These are phyloP conservation scores for Colletotrichum spinosum DNA, from an alignment of 2,329 filamentous ascomycete genomes.

Conservation along the genomic window DNA sequence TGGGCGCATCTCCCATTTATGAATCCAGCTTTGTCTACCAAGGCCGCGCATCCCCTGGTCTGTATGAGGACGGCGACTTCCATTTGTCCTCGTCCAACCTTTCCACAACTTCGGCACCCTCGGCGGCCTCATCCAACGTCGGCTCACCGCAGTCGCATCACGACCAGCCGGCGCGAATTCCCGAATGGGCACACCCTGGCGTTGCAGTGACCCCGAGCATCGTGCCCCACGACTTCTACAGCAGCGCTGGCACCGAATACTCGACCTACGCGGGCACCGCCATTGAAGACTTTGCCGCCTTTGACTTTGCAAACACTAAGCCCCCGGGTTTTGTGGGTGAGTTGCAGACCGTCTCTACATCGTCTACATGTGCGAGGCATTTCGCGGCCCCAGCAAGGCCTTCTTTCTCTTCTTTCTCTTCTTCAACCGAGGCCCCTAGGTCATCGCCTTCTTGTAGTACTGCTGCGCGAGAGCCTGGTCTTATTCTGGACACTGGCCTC, in stretches of 20 bases:
- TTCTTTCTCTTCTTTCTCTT: slow-evolving; percentile 43
- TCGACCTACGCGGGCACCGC: slow-evolving; percentile 60
- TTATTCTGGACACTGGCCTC: slow-evolving; percentile 44
- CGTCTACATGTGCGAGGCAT: slow-evolving; percentile 15
- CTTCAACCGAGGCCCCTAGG: slow-evolving; percentile 40
- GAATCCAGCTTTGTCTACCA: slow-evolving; percentile 60
- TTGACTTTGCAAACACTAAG: slow-evolving; percentile 62
- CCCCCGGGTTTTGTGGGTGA: slow-evolving; percentile 66
- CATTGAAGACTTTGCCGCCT: slow-evolving; percentile 63
- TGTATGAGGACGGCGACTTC: slow-evolving; percentile 65
- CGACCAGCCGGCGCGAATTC: slow-evolving; percentile 66
- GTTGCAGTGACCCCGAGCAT: slow-evolving; percentile 73
- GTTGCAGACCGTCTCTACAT: slow-evolving; percentile 55
- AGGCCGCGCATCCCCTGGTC: slow-evolving; percentile 59
- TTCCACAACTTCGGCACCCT: slow-evolving; percentile 71
- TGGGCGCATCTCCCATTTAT: slow-evolving; percentile 60
- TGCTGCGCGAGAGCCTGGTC: slow-evolving; percentile 40
- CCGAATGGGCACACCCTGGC: slow-evolving; percentile 69
- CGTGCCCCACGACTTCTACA: slow-evolving; percentile 67
- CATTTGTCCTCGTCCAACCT: slow-evolving; percentile 66
- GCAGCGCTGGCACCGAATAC: slow-evolving; percentile 65
- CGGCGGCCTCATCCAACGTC: slow-evolving; percentile 74
- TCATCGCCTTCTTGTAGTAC: slow-evolving; percentile 1
- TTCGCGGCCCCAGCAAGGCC: slow-evolving; percentile 36
- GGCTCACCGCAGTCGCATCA: slow-evolving; percentile 75